Base-by-base conservation (phyloP, 2,329 filamentous ascomycete species). In the Neofusicoccum sp. region DNA sequence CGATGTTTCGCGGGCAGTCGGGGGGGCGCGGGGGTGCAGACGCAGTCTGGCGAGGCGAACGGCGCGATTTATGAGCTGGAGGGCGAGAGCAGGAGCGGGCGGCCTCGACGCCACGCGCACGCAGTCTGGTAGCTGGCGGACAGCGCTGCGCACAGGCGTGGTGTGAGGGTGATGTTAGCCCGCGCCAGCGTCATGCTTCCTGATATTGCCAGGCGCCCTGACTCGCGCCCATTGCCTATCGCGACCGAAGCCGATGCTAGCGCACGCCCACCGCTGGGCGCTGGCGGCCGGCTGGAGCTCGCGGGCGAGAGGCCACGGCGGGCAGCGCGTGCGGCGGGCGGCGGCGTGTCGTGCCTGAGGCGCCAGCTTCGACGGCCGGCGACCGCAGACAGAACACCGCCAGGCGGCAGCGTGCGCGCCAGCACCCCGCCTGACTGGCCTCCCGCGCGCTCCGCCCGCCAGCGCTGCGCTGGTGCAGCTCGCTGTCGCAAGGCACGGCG, bases 171-270 rank as follows among this genome's bases (percentile, higher is more conserved):
- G 45, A 58, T 58, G 41, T 36, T 58, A 40, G 45, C 41, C 36
- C 54, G 14, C 14, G 4, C 30, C 56, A 58, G 56, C 56, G 56
- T 58, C 41, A 58, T 58, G 51, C 51, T 43, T 16, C 28, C 36
- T 43, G 28, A 56, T 30, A 34, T 41, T 43, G 41, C 28, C 12
- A 31, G 51, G 28, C 38, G 26, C 14, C n/a, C 51, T 56, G 51
- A 56, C 51, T 56, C 51, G 51, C 14, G 51, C n/a, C 36, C 36
- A 28, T 26, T 40, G 31, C 20, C 34, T 36, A 24, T 44, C 14
- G 28, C 45, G n/a, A 16, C 11, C 9, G 31, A 6, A 14, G 48
- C 33, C n/a, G 30, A 51, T 51, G 48, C 26, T 51, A 36, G 12
- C 30, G 24, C n/a, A n/a, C n/a, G n/a, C n/a, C n/a, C n/a, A n/a